Evolutionary conservation across 2,329 filamentous ascomycete species (phyloP).

Genomic region (Diplodia mutila): DNA sequence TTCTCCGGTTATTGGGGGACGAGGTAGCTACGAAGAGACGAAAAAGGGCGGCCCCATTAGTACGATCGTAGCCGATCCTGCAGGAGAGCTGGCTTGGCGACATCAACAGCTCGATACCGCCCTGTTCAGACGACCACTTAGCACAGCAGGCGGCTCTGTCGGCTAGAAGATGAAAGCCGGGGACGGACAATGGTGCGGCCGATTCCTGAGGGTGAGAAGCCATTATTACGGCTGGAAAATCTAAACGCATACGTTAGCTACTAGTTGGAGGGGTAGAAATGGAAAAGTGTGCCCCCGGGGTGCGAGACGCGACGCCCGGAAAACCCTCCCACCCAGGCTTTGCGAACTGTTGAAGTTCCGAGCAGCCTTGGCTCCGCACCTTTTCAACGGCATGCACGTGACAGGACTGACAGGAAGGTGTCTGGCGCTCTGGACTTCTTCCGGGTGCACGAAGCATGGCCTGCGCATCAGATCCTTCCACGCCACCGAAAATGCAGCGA

Average conservation of each 20-base stretch:
- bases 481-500: too few relatives aligned
- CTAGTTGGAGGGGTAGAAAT: too few relatives aligned
- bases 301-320: background rate
- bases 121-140: background rate
- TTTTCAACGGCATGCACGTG: background rate
- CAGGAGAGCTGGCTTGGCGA: background rate
- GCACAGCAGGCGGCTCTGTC: background rate
- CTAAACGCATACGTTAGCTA: background rate
- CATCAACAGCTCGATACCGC: background rate
- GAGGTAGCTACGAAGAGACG: background rate
- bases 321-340: slow-evolving; percentile 5
- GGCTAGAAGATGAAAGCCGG: background rate
- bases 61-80: background rate
- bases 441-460: slow-evolving; percentile 1
- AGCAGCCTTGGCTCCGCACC: slow-evolving; percentile 4
- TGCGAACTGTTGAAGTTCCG: background rate
- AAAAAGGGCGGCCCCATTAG: background rate
- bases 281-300: background rate
- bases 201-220: too few relatives aligned
- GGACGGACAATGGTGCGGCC: too few relatives aligned
- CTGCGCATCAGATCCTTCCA: too few relatives aligned
- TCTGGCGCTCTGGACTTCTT: too few relatives aligned
- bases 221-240: background rate
- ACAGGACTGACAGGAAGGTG: too few relatives aligned
- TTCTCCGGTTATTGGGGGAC: background rate